phyloP scores from a whole-genome alignment of 2,329 filamentous ascomycete genomes.

The Thermoascus crustaceus region DNA sequence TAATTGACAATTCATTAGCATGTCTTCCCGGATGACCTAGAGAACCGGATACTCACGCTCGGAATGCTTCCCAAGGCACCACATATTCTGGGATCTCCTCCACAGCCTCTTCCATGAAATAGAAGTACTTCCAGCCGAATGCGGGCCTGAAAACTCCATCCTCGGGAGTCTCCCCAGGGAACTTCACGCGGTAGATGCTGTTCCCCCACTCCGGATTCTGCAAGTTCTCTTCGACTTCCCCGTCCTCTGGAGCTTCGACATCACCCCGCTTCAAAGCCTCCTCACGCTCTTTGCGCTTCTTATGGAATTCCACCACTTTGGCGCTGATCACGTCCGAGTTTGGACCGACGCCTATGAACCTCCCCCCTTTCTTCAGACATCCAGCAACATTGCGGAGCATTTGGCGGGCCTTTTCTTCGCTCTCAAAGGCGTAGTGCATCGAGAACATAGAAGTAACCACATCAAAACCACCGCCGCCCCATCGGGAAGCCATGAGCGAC shows the following conservation, averaged over 20 bases:
- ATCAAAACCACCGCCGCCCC: constrained; percentile 75
- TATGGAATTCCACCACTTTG: constrained; percentile 69
- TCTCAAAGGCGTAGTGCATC: constrained; percentile 98
- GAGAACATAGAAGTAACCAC: constrained; percentile 99
- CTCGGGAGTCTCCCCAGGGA: constrained; percentile 70
- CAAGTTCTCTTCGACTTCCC: constrained; percentile 51
- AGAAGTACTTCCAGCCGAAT: constrained; percentile 97
- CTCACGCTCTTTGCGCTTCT: constrained; percentile 40
- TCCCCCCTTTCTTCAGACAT: constrained; percentile 82
- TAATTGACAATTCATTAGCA: constrained; percentile 8
- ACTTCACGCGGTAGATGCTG: constrained; percentile 81
- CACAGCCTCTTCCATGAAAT: constrained; percentile 91
- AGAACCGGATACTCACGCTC: constrained; percentile 46
- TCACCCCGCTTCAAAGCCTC: constrained; percentile 34
- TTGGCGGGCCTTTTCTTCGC: constrained; percentile 74
- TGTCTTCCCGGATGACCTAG: neutral
- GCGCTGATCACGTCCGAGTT: constrained; percentile 85
- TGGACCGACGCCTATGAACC: constrained; percentile 93
- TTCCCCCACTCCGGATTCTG: constrained; percentile 79
- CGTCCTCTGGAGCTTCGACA: constrained; percentile 32
- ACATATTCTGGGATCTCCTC: constrained; percentile 96
- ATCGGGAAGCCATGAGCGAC: constrained; percentile 52
- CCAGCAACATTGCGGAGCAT: constrained; percentile 94
- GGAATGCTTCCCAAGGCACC: constrained; percentile 95
- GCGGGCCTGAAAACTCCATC: constrained; percentile 91